These are phyloP conservation scores for Penicillium sp. DNA, from an alignment of 2,329 filamentous ascomycete species.

Conservation along the genomic window DNA sequence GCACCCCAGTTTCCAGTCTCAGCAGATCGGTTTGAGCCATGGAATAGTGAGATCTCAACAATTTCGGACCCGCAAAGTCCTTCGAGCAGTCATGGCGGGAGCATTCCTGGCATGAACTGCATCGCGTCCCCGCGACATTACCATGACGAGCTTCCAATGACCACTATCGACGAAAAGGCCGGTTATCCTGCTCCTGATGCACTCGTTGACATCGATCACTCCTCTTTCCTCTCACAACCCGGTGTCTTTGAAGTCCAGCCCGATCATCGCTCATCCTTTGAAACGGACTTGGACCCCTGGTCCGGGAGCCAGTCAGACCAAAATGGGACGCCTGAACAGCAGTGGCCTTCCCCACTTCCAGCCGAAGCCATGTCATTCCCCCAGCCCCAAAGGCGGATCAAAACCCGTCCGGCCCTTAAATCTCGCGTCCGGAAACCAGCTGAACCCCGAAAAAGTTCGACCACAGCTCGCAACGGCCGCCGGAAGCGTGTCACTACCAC, in stretches of 20 bases:
- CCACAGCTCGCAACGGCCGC: conserved; percentile 9
- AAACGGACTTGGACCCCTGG: conserved; percentile 12
- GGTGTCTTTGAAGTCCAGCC: conserved; percentile 8
- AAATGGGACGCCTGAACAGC: conserved; percentile 17
- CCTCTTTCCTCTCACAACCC: conserved; percentile 5
- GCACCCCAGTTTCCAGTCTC: conserved; percentile 10
- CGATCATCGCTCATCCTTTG: conserved; percentile 12
- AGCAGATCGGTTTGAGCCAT: conserved; percentile 17
- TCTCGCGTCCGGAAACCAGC: conserved; percentile 12
- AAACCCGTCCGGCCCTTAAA: conserved; percentile 7
- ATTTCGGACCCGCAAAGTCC: conserved; percentile 29
- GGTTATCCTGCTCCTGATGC: conserved; percentile 19
- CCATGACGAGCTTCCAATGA: conserved; percentile 20
- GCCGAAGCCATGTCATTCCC: conserved; percentile 1
- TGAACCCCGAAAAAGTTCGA: conserved; percentile 11
- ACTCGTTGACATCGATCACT: conserved; percentile 14
- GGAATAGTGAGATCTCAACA: conserved; percentile 25
- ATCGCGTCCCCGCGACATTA: conserved; percentile 22
- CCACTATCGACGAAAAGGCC: conserved; percentile 9
- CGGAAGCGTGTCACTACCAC: conserved; percentile 2
- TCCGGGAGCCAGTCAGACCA: conserved; percentile 15
- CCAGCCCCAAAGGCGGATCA: conserved; percentile 5
- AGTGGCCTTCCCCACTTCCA: conserved; percentile 9
- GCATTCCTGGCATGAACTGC: conserved; percentile 17
- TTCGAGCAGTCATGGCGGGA: conserved; percentile 19